phyloP scores from a whole-genome alignment of 768 basidiomycete genomes.

The Cyclocybe aegerita region DNA sequence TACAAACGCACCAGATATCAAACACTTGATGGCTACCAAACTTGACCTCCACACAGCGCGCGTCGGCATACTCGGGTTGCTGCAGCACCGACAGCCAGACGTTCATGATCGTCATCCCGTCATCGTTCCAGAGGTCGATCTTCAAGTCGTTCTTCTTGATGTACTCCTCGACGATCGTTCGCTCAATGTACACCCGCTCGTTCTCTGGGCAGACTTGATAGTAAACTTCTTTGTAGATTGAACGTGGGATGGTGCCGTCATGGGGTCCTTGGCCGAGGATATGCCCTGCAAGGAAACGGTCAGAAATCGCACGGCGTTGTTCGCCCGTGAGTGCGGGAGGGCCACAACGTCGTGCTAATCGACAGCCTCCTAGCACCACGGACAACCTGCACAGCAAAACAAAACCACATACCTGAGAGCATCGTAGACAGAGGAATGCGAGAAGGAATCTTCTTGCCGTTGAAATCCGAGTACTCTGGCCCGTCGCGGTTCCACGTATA shows the following conservation, averaged over 20 bases:
- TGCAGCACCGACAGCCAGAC: slow-evolving; percentile 46
- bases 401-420: slow-evolving; percentile 40
- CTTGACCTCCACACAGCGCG: slow-evolving; percentile 50
- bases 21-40: slow-evolving; percentile 41
- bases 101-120: slow-evolving; percentile 38
- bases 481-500: slow-evolving; percentile 52
- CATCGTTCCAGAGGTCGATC: slow-evolving; percentile 11
- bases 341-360: too few relatives aligned
- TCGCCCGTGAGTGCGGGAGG: too few relatives aligned
- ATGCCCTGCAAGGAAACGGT: slow-evolving; percentile 17
- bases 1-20: slow-evolving; percentile 46
- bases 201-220: slow-evolving; percentile 44
- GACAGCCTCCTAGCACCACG: too few relatives aligned
- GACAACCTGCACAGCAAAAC: too few relatives aligned
- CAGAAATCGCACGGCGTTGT: background rate
- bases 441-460: slow-evolving; percentile 51
- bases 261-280: slow-evolving; percentile 12
- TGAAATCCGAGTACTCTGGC: slow-evolving; percentile 42
- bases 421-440: slow-evolving; percentile 55
- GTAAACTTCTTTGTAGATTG: slow-evolving; percentile 47
- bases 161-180: slow-evolving; percentile 18
- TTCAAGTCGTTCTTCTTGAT: background rate
- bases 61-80: slow-evolving; percentile 39
- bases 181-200: slow-evolving; percentile 24
- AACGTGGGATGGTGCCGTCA: slow-evolving; percentile 29